These are phyloP conservation scores for Endoconidiophora polonica DNA, from an alignment of 2,329 filamentous ascomycete species.

Conservation along the genomic window DNA sequence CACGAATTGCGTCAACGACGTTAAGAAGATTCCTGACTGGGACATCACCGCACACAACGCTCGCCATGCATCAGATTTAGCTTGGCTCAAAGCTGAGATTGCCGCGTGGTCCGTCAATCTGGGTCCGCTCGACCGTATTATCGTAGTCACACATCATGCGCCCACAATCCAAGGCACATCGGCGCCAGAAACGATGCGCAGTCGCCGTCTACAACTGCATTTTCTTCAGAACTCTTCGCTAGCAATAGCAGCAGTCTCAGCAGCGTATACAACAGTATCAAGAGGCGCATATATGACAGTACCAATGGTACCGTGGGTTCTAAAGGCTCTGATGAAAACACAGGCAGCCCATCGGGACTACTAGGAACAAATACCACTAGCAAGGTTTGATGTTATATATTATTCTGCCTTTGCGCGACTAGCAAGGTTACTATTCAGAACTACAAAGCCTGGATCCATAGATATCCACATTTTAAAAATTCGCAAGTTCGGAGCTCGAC, in stretches of 20 bases:
- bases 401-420: too few relatives aligned
- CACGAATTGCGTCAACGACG: constrained; percentile 32
- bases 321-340: too few relatives aligned
- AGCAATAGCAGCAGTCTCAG: too few relatives aligned
- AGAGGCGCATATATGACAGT: too few relatives aligned
- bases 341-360: too few relatives aligned
- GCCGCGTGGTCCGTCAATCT: constrained; percentile 12
- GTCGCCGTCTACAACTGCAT: constrained; percentile 32
- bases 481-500: constrained; percentile 20
- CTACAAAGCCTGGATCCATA: constrained; percentile 29
- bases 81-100: constrained; percentile 31
- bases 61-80: constrained; percentile 28
- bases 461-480: constrained; percentile 31
- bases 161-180: constrained; percentile 33
- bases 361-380: constrained; percentile 7
- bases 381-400: neutral
- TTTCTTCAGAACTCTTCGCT: constrained; percentile 31
- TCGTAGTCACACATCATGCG: constrained; percentile 42
- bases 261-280: too few relatives aligned
- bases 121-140: constrained; percentile 7
- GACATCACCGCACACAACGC: constrained; percentile 31
- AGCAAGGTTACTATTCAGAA: too few relatives aligned
- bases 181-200: constrained; percentile 27
- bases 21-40: constrained; percentile 36
- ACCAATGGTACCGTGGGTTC: too few relatives aligned